Base-by-base conservation (phyloP, 257 asterid genomes). In the Forsythia suspensa region DNA sequence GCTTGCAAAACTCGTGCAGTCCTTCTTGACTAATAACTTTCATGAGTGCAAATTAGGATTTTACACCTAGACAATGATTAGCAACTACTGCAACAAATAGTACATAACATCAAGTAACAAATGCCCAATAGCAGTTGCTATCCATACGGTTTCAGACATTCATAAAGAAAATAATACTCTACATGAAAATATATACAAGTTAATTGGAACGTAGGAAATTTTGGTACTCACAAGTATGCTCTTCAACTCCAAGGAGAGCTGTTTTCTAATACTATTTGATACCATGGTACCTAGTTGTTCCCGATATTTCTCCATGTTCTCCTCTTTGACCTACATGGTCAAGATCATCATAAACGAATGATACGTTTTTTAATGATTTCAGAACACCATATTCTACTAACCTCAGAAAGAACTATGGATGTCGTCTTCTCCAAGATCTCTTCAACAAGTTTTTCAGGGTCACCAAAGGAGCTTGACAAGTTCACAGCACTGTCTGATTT, bases 361-460 rank as follows among this genome's bases (percentile, higher is more conserved):
- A 69, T 12, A 39, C 44, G 10, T 24, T 15, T n/a, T 20, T 8
- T 41, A 70, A 52, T 7, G 65, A 43, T 63, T 21, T n/a, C 3
- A 42, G 61, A 65, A 44, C 9, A 18, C 0, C 11, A 76, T 4
- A 76, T 67, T 70, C 42, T 52, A 73, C 88, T 79, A 42, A 92
- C 98, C 97, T 88, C 87, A 2, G 94, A 82, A 82, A 94, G 89
- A 74, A 91, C 79, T 15, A 85, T 71, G 70, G 84, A 70, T 39
- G 88, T 83, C 3, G 87, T 86, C 90, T 87, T 92, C 48, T 86
- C 92, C 80, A 92, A 80, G 74, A 94, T 87, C 73, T 94, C 96
- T 75, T 90, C 86, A 44, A 94, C 88, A 83, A 94, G 86, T 85
- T 86, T 92, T 70, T 85, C 89, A 46, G 97, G 86, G 85, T 90